A percentile compares a stretch with the other conserved stretches of the same genome.
These are phyloP conservation scores for Blastobotrys niveus DNA, from an alignment of 1,139 yeast genomes.

Conservation along the genomic window DNA sequence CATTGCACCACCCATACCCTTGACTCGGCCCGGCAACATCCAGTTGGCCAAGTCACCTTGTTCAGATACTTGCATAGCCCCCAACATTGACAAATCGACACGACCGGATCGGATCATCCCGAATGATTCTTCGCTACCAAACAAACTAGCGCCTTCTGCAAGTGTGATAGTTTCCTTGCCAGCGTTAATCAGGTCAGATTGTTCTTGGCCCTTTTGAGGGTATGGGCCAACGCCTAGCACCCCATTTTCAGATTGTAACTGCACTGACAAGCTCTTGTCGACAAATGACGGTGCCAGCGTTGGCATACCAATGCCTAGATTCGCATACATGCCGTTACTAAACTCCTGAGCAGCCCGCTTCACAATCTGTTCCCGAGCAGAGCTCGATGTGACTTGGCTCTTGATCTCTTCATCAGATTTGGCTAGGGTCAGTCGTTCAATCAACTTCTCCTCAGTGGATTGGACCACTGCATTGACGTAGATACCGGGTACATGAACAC, in stretches of 20 bases:
- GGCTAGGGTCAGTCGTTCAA: conserved; percentile 33
- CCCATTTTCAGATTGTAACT: conserved; percentile 44
- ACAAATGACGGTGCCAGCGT: conserved; percentile 41
- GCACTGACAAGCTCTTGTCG: conserved; percentile 34
- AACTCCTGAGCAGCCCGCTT: conserved; percentile 42
- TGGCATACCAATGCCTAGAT: conserved; percentile 45
- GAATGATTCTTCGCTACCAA: conserved; percentile 45
- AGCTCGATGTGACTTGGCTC: conserved; percentile 13
- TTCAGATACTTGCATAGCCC: conserved; percentile 43
- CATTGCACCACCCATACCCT: conserved; percentile 50
- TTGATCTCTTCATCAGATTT: conserved; percentile 19
- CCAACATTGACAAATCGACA: conserved; percentile 40
- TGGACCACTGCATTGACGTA: conserved; percentile 38
- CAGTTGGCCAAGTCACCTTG: conserved; percentile 45
- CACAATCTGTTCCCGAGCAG: conserved; percentile 37
- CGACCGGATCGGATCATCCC: conserved; percentile 44
- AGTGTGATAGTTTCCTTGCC: conserved; percentile 45
- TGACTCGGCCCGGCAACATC: conserved; percentile 44
- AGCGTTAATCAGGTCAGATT: conserved; percentile 43
- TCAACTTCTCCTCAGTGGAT: conserved; percentile 36
- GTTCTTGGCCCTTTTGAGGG: conserved; percentile 40
- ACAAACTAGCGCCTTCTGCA: conserved; percentile 39
- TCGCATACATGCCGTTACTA: conserved; percentile 39
- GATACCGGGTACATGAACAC: conserved; percentile 41
- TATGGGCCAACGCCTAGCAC: conserved; percentile 43